Percentiles rank a stretch among this genome's conserved stretches.
Conservation (phyloP, 495 filamentous ascomycete genomes). For the Daldinia loculata region DNA sequence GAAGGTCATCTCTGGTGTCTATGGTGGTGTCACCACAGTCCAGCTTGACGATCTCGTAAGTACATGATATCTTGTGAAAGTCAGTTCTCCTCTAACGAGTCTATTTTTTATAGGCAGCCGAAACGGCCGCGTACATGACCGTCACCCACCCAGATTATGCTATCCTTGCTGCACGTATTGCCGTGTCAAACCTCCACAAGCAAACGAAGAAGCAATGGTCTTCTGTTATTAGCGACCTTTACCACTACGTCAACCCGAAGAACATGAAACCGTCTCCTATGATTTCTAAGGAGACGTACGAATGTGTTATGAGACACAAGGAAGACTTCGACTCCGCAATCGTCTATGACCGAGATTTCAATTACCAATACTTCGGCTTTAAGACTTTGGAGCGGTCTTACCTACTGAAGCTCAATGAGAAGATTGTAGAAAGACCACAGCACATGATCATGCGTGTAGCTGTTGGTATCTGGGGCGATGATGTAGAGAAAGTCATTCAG, state of each 20-base stretch:
- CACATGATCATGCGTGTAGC: constrained; percentile 99
- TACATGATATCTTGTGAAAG: constrained; percentile 13
- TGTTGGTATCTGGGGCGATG: constrained; percentile 93
- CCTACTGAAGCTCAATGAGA: constrained; percentile 88
- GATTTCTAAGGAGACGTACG: constrained; percentile 89
- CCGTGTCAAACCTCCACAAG: constrained; percentile 99
- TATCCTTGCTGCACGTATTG: constrained; percentile 97
- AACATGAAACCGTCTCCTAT: constrained; percentile 85
- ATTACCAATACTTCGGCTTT: constrained; percentile 99
- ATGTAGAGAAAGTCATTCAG: constrained; percentile 93
- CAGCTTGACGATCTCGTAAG: constrained; percentile 96
- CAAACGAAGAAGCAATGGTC: constrained; percentile 99
- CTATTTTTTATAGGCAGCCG: constrained; percentile 76
- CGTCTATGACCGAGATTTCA: constrained; percentile 98
- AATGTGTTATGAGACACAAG: constrained; percentile 91
- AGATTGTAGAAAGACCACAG: constrained; percentile 94
- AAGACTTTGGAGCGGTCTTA: constrained; percentile 99
- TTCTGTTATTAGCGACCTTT: constrained; percentile 88
- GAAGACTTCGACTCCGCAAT: constrained; percentile 98
- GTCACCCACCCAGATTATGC: constrained; percentile 99
- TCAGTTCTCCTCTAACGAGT: constrained; percentile 13
- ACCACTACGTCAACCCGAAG: constrained; percentile 96
- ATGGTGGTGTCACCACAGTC: constrained; percentile 95
- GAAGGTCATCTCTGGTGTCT: constrained; percentile 99
- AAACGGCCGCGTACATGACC: constrained; percentile 99